Base-by-base conservation (phyloP, 1,139 yeast genomes). In the Saccharomyces pastorianus region DNA sequence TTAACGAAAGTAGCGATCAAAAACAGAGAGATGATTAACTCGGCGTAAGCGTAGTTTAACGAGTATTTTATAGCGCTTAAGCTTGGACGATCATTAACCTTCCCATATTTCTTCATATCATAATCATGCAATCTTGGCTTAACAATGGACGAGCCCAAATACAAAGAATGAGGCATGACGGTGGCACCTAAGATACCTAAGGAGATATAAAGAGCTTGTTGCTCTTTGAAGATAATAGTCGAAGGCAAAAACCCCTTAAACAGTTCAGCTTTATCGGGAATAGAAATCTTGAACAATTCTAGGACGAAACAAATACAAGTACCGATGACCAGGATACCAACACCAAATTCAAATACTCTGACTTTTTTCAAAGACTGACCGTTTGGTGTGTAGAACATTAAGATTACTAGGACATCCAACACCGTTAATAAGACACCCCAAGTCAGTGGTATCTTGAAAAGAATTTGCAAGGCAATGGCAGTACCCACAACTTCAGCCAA, bases 121-220 rank as follows among this genome's bases (percentile, higher is more conserved):
- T 78, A 91, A 49, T 90, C 96, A 60, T 83, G 78, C 58, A 93
- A 76, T 57, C 99, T 79, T 2, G 97, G 86, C 68, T 91, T 96
- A 8, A 93, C 98, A 55, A 93, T 77, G 1, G 97, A 96, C 0
- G 96, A 87, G 0, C 99, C 99, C 55, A 93, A 75, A 67, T 88
- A 93, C 49, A 93, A 75, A 1, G 96, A 86, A 69, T 93, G 99
- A 2, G 99, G 99, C 99, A 93, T 93, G 31, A 93, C 96, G 1
- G 98, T 93, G 29, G 98, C 97, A 23, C 99, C 99, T 53, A 93
- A 75, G 53, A 93, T 87, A 25, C 97, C 98, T 61, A 95, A 83
- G 52, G 96, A 83, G 47, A 89, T 75, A 66, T 88, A 93, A 48
- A 91, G 74, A 0, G 97, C 98, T 42, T 88, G 84, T 56, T 84